Conservation (phyloP, 306 rosid genomes). For the Oemleria cerasiformis region DNA sequence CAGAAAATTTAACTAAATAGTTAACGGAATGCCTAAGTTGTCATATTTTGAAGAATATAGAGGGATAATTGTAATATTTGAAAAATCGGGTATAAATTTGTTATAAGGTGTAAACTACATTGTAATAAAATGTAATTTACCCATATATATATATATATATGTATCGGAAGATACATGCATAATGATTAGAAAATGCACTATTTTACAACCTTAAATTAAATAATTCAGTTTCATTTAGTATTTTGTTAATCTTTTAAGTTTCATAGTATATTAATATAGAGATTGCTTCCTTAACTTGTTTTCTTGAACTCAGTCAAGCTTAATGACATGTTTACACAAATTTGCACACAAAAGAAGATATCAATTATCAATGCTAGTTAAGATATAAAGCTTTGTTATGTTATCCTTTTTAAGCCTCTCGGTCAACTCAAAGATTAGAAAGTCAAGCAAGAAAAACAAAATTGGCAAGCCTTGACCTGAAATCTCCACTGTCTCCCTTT, state of each 20-base stretch:
- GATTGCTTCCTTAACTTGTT: constrained; percentile 1
- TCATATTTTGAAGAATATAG: too few species aligned
- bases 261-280: too few species aligned
- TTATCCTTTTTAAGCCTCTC: not conserved
- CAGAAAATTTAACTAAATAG: too few species aligned
- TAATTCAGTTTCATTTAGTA: not conserved
- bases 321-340: not conserved
- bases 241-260: not conserved
- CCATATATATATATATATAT: not conserved
- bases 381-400: not conserved
- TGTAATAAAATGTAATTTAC: too few species aligned
- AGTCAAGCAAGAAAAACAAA: not conserved
- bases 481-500: constrained; percentile 29
- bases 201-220: not conserved
- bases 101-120: too few species aligned
- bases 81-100: too few species aligned
- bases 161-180: not conserved
- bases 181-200: not conserved
- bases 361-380: too few species aligned
- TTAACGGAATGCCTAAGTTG: too few species aligned
- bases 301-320: constrained; percentile 1
- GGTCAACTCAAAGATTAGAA: not conserved
- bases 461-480: not conserved
- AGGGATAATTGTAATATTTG: too few species aligned
- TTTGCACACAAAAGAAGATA: not conserved